Base-by-base conservation (phyloP, 2,329 filamentous ascomycete species). In the Sordariomycetes sp. region DNA sequence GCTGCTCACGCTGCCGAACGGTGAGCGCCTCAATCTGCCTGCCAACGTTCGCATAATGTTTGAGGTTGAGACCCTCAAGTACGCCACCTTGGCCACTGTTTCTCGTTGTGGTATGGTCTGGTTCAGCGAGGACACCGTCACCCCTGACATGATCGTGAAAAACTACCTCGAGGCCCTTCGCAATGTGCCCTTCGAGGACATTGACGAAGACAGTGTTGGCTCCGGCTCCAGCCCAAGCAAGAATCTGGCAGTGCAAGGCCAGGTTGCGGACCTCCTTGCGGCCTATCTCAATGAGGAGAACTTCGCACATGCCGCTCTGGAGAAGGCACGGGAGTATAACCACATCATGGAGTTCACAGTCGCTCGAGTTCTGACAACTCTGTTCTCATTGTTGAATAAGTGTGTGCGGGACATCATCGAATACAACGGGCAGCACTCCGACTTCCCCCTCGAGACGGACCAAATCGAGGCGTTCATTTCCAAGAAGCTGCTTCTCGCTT, bases 81-180 rank as follows among this genome's bases (percentile, higher is more conserved):
- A 98, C 54, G 92, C 92, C 24, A 99, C 92, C 0, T 75, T 98
- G 29, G 92, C 92, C 36, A 99, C 92, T n/a, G 92, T 99, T 52
- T 93, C 85, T 79, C 87, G 92, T 63, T 99, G 92, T 57, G 92
- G 92, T 71, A 99, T 99, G 92, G 93, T 99, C 11, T 99, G 92
- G 92, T 98, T 96, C 64, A 98, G 87, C 54, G 90, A 95, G 49
- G 93, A 98, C 52, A 96, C 88, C 19, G 90, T 99, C 26, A 90
- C 86, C 21, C 76, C 90, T 2, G 75, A 74, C 44, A 94, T 98
- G 83, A 84, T 96, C 78, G 82, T 96, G 26, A 70, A 77, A 42
- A 86, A 96, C 59, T 95, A 98, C 50, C 74, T 98, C 34, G 78
- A 92, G 40, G 79, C 81, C 30, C 75, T 98, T 25, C 80, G 82